A percentile compares a stretch with the other conserved stretches of the same genome.
These are phyloP conservation scores for Lepidium didymum DNA, from an alignment of 345 rosid genomes.

Conservation along the genomic window DNA sequence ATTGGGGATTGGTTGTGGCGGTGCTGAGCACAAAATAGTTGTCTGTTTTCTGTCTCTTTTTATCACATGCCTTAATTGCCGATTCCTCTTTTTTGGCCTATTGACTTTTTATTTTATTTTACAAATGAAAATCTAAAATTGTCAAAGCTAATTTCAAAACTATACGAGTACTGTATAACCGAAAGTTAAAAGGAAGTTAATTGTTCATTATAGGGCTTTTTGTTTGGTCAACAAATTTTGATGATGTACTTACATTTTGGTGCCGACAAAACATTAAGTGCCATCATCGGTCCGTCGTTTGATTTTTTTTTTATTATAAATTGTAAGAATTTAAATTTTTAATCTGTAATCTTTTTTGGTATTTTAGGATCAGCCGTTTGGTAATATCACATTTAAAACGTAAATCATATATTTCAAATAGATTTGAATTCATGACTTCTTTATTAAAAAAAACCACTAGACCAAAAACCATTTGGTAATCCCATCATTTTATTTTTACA, in stretches of 20 bases:
- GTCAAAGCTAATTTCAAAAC: neutral
- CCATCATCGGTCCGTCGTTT: conserved; percentile 14
- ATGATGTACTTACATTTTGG: conserved; percentile 1
- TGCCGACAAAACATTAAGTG: conserved; percentile 25
- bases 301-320: too few relatives aligned
- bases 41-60: conserved; percentile 22
- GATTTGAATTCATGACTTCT: too few relatives aligned
- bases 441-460: too few relatives aligned
- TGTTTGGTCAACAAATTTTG: neutral
- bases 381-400: too few relatives aligned
- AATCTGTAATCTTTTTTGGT: too few relatives aligned
- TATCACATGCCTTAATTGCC: conserved; percentile 27
- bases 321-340: too few relatives aligned
- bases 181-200: conserved; percentile 5
- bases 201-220: neutral
- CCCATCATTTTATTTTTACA: too few relatives aligned
- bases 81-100: conserved; percentile 11
- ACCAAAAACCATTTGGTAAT: too few relatives aligned
- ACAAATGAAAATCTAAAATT: neutral
- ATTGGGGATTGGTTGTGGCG: conserved; percentile 26
- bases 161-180: neutral
- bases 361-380: too few relatives aligned
- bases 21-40: conserved; percentile 16
- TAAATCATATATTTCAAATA: too few relatives aligned
- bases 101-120: conserved; percentile 9